Evolutionary conservation across 2,329 filamentous ascomycete genomes (phyloP), one percentile per base, ranked within the genome.

Genomic region (Bipolaris zeicola): DNA sequence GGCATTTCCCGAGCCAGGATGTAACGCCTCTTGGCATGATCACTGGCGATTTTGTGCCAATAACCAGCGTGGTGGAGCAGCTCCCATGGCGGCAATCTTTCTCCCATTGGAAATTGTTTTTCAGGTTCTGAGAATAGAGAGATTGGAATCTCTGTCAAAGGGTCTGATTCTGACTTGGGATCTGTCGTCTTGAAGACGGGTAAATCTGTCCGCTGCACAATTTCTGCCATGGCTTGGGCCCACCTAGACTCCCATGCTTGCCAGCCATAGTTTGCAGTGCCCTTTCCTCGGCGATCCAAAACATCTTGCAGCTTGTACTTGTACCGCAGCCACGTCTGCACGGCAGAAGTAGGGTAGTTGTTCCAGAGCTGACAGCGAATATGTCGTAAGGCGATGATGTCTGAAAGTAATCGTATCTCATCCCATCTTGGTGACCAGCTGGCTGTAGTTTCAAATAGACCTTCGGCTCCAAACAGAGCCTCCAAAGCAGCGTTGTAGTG

Each of bases 401-500:
- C 95, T 2, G 91, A 89, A 36, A 98, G 76, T 28, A 95, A 78
- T n/a, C 95, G 86, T n/a, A 91, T 92, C 74, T 98, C 92, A 70
- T 96, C 91, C 85, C 94, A 99, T 57, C 92, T 85, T 14, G 91
- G 87, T 65, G 87, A 93, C 93, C 93, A 97, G 69, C 87, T 93
- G 3, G 92, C 89, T 55, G 96, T 94, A 13, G 89, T 88, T 69
- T 96, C 93, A 66, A 97, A 87, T 6, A 96, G 85, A 68, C 79
- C 79, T 58, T 97, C 94, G 26, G 88, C 82, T 16, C 90, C 89
- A 61, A 98, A 85, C 10, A 99, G 78, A 20, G 86, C 87, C 50
- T 96, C 92, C 64, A 98, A 93, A 3, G 92, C 92, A 73, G 89
- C 88, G 70, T 95, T 91, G 66, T 93, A 97, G 50, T 91, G 92